Evolutionary conservation across 1,139 yeast species (phyloP).

Genomic region (Candida albicans): DNA sequence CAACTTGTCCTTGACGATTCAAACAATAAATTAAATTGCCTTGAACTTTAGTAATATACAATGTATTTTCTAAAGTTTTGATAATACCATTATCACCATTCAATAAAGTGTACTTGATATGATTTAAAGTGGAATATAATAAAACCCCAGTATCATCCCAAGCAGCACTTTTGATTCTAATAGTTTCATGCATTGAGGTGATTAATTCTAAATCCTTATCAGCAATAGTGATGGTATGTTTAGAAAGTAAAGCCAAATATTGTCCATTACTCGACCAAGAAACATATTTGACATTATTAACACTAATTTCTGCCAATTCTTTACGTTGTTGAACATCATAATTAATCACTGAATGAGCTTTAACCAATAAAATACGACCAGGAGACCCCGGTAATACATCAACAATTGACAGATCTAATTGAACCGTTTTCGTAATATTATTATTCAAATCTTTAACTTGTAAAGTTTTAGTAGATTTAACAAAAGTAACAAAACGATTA

Average conservation of each 20-base stretch:
- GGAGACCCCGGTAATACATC: conserved; percentile 82
- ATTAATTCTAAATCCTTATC: conserved; percentile 74
- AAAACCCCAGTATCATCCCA: conserved; percentile 96
- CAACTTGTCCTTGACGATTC: conserved; percentile 83
- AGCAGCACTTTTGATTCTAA: conserved; percentile 94
- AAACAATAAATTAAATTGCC: conserved; percentile 77
- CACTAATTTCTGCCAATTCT: conserved; percentile 66
- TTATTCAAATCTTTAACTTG: conserved; percentile 84
- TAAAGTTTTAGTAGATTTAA: conserved; percentile 61
- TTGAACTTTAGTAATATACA: conserved; percentile 73
- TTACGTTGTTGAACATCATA: conserved; percentile 94
- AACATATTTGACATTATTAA: conserved; percentile 82
- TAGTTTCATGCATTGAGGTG: conserved; percentile 92
- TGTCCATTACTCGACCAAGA: conserved; percentile 89
- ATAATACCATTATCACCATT: conserved; percentile 96
- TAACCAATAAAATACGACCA: conserved; percentile 78
- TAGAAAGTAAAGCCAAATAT: conserved; percentile 83
- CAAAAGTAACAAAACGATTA: conserved; percentile 85
- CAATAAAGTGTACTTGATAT: conserved; percentile 86
- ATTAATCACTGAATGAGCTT: conserved; percentile 68
- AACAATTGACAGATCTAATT: conserved; percentile 67
- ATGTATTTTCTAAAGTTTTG: conserved; percentile 87
- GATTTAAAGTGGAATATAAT: conserved; percentile 91
- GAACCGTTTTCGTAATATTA: conserved; percentile 76
- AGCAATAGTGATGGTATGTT: conserved; percentile 90